Base-by-base conservation (phyloP, 2,329 filamentous ascomycete genomes). In the Cryphonectria japonica region DNA sequence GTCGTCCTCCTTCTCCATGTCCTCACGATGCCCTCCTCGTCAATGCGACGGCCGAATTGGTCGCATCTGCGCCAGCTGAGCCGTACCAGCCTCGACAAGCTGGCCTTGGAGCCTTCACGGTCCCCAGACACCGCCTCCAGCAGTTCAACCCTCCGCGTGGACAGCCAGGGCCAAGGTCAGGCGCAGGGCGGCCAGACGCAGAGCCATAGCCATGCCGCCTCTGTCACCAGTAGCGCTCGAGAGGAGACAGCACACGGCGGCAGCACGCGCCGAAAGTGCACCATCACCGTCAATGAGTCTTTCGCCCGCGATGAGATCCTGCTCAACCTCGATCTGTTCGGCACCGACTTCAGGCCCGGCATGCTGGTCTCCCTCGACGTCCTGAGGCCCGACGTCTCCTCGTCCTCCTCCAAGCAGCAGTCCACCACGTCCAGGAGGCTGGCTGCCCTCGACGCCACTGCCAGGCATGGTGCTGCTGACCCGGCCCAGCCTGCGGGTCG, bases 271-370 rank as follows among this genome's bases (percentile, higher is more conserved):
- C 82, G 85, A 41, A 81, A 82, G 73, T 89, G 86, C 75, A 85
- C 82, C 60, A 84, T 89, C 69, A 85, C 85, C 11, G 85, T 90
- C 75, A 92, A 95, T 78, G 93, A 97, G 75, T 89, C 87, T 59
- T 92, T 94, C 76, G 90, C 91, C 11, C 88, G 87, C 70, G 93
- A 97, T 76, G 93, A 95, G 76, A 90, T 96, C 61, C 85, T 96
- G 32, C 86, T 97, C 77, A 96, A 95, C 78, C 85, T 91, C 71
- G 90, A 93, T 69, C 85, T 91, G 22, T 88, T 95, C 71, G 87
- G 89, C 68, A 84, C 86, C 61, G 86, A 88, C 62, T 85, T 93
- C 73, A 86, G 87, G 70, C 84, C 89, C 0, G 93, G 92, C 37
- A 87, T 88, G 73, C 83, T 97, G 69, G 89, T 96, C 81, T 91